Percentiles rank a stretch among this genome's conserved stretches.
Evolutionary conservation across 192 early-diverging fungal species (phyloP).

Genomic region (Backusella parvicylindrica): DNA sequence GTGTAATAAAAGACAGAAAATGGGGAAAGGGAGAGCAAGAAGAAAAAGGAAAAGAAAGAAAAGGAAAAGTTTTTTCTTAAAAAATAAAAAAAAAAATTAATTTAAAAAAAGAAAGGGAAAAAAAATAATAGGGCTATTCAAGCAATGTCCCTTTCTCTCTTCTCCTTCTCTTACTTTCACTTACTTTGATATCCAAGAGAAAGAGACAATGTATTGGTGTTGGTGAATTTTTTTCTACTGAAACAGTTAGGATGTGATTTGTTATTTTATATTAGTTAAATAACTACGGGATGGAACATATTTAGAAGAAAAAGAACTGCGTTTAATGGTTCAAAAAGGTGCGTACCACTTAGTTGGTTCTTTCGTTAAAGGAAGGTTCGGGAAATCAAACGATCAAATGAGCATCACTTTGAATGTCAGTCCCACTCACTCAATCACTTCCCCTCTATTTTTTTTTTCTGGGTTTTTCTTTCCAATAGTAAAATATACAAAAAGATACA

Average conservation of each 20-base stretch:
- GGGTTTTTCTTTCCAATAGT: background rate
- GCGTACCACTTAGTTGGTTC: background rate
- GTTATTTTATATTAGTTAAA: background rate
- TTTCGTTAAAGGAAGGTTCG: background rate
- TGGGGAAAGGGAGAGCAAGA: background rate
- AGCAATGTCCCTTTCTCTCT: background rate
- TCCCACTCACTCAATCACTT: background rate
- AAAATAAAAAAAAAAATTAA: background rate
- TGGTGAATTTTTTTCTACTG: background rate
- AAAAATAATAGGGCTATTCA: background rate
- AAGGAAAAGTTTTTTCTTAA: background rate
- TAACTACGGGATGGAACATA: background rate
- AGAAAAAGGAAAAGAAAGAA: slow-evolving; percentile 6
- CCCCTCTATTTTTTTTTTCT: background rate
- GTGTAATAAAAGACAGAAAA: background rate
- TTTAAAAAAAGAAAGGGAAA: background rate
- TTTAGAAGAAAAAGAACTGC: slow-evolving; percentile 1
- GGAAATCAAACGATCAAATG: slow-evolving; percentile 1
- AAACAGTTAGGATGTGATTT: background rate
- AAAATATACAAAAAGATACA: background rate
- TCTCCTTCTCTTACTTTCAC: background rate
- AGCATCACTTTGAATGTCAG: background rate
- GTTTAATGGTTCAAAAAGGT: background rate
- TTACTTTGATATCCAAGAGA: background rate
- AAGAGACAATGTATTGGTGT: background rate